Conservation (phyloP, 2,329 filamentous ascomycete species). For the Sporothrix globosa region DNA sequence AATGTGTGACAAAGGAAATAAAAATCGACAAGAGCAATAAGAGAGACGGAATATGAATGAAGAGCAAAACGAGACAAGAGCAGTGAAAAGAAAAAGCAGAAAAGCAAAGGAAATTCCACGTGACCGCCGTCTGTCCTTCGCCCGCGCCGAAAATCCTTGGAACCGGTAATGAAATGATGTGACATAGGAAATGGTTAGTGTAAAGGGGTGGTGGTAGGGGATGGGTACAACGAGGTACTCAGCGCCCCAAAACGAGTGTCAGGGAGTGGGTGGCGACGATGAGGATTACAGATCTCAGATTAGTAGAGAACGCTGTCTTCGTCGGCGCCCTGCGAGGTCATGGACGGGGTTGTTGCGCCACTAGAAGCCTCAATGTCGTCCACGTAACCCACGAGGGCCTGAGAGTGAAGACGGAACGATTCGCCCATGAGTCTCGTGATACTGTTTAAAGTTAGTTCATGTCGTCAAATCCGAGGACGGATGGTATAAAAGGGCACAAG, state of each 20-base stretch:
- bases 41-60: slow-evolving; percentile 18
- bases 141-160: slow-evolving; percentile 34
- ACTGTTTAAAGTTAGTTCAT: slow-evolving; percentile 57
- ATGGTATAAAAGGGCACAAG: not conserved
- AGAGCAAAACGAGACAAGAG: slow-evolving; percentile 7
- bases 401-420: slow-evolving; percentile 94
- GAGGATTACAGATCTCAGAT: not conserved
- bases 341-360: slow-evolving; percentile 70
- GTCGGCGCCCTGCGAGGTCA: slow-evolving; percentile 71
- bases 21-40: slow-evolving; percentile 22
- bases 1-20: slow-evolving; percentile 37
- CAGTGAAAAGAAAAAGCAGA: not conserved
- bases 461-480: not conserved
- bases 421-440: slow-evolving; percentile 97
- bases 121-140: slow-evolving; percentile 33
- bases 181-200: slow-evolving; percentile 44
- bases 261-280: slow-evolving; percentile 27
- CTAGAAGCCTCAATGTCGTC: slow-evolving; percentile 75
- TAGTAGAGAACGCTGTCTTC: slow-evolving; percentile 71
- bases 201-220: slow-evolving; percentile 28
- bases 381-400: slow-evolving; percentile 92
- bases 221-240: not conserved
- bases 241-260: slow-evolving; percentile 14
- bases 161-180: slow-evolving; percentile 41
- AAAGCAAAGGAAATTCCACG: slow-evolving; percentile 26